Conservation (phyloP, 768 basidiomycete genomes). For the Asterophora parasitica region DNA sequence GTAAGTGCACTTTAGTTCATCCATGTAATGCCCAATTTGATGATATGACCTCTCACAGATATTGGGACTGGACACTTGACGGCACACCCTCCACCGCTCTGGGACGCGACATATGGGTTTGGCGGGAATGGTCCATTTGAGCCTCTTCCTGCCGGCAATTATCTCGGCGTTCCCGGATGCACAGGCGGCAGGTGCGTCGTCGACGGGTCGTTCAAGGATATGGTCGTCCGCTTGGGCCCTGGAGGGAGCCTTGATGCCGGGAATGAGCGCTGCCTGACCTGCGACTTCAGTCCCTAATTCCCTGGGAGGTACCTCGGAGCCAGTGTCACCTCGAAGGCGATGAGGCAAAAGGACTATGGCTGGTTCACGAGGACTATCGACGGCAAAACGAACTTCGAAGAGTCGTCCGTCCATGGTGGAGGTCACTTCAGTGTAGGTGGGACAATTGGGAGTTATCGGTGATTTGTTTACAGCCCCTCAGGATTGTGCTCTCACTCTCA, state of each 20-base stretch:
- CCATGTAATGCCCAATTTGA: not conserved
- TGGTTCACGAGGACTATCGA: slow-evolving; percentile 15
- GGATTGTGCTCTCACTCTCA: not conserved
- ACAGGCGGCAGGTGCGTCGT: slow-evolving; percentile 12
- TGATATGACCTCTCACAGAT: not conserved
- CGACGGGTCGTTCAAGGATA: slow-evolving; percentile 9
- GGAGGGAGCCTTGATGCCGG: slow-evolving; percentile 4
- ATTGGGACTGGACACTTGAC: slow-evolving; percentile 13
- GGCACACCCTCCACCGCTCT: slow-evolving; percentile 7
- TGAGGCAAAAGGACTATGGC: slow-evolving; percentile 17
- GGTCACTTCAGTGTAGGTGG: slow-evolving; percentile 13
- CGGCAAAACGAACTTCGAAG: slow-evolving; percentile 8
- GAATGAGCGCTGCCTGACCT: slow-evolving; percentile 17
- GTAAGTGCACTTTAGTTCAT: slow-evolving; percentile 8
- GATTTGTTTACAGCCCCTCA: slow-evolving; percentile 10
- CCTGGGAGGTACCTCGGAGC: slow-evolving; percentile 14
- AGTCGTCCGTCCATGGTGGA: slow-evolving; percentile 9
- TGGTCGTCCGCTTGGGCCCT: slow-evolving; percentile 12
- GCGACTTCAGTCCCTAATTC: slow-evolving; percentile 18
- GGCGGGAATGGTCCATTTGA: slow-evolving; percentile 11
- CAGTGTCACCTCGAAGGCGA: slow-evolving; percentile 9
- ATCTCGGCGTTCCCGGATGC: slow-evolving; percentile 7
- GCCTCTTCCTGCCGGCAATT: slow-evolving; percentile 3
- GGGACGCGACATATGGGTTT: slow-evolving; percentile 8
- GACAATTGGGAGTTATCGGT: slow-evolving; percentile 6